A percentile compares a stretch with the other conserved stretches of the same genome.
Evolutionary conservation across 164 flowering plant genomes (phyloP).

Genomic region (Magnolia changhungtana): DNA sequence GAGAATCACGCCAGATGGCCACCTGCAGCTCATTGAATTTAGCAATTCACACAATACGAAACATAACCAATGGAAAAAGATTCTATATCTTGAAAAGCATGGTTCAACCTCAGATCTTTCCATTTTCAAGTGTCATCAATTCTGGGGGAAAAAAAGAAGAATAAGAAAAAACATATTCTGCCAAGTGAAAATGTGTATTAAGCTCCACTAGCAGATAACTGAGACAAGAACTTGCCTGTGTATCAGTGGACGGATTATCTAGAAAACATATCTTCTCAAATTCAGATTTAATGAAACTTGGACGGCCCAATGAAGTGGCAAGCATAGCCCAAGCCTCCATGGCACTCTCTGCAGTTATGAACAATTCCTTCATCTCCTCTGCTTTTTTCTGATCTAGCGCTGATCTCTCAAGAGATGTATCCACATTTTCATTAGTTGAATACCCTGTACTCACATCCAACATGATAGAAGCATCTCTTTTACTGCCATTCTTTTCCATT

Average conservation of each 20-base stretch:
- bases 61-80: neutral
- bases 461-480: conserved; percentile 18
- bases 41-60: neutral
- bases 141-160: neutral
- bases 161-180: neutral
- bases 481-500: conserved; percentile 21
- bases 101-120: neutral
- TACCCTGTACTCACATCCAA: conserved; percentile 14
- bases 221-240: conserved; percentile 52
- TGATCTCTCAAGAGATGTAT: conserved; percentile 22
- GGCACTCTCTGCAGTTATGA: conserved; percentile 92
- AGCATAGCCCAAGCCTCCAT: conserved; percentile 99
- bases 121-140: neutral
- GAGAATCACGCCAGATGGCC: conserved; percentile 90
- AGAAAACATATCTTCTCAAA: conserved; percentile 94
- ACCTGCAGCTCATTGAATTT: conserved; percentile 50
- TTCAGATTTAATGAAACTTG: conserved; percentile 93
- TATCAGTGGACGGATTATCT: conserved; percentile 82
- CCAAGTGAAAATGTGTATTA: neutral
- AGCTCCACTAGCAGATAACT: neutral
- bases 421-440: conserved; percentile 15
- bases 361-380: conserved; percentile 83
- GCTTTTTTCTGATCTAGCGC: conserved; percentile 52
- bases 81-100: neutral
- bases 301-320: conserved; percentile 86